Percentiles rank a stretch among this genome's conserved stretches.
phyloP scores from a whole-genome alignment of 345 rosid genomes.

The Citrus reticulata region DNA sequence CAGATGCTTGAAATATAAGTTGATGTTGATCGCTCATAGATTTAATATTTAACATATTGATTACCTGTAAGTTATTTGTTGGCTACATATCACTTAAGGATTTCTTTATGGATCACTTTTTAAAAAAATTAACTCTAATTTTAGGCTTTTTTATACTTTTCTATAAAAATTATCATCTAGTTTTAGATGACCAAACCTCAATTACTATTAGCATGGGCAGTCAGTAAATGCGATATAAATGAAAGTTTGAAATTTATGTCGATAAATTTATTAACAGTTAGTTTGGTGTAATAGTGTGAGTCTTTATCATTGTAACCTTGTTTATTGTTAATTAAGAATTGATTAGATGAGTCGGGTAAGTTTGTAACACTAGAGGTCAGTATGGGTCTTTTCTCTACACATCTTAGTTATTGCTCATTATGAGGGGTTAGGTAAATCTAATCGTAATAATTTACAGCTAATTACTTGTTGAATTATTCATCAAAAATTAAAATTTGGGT shows the following conservation, averaged over 20 bases:
- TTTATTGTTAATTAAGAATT: neutral
- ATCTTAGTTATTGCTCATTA: neutral
- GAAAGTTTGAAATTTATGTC: neutral
- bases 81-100: accelerated
- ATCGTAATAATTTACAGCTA: neutral
- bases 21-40: too few relatives aligned
- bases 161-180: too few relatives aligned
- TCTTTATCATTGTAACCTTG: neutral
- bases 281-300: neutral
- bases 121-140: neutral
- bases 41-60: too few relatives aligned
- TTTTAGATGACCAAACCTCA: neutral
- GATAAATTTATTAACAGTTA: neutral
- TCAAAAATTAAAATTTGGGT: neutral
- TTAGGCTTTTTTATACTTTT: too few relatives aligned
- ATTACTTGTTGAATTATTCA: neutral
- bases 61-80: too few relatives aligned
- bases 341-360: neutral
- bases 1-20: too few relatives aligned
- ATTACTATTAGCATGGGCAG: neutral
- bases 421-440: neutral
- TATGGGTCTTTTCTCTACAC: too few relatives aligned
- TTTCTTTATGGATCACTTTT: neutral
- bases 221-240: neutral
- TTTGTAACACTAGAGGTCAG: too few relatives aligned